A percentile compares a stretch with the other conserved stretches of the same genome.
Conservation (phyloP, 2,329 filamentous ascomycete species). For the Boeremia lycopersici region DNA sequence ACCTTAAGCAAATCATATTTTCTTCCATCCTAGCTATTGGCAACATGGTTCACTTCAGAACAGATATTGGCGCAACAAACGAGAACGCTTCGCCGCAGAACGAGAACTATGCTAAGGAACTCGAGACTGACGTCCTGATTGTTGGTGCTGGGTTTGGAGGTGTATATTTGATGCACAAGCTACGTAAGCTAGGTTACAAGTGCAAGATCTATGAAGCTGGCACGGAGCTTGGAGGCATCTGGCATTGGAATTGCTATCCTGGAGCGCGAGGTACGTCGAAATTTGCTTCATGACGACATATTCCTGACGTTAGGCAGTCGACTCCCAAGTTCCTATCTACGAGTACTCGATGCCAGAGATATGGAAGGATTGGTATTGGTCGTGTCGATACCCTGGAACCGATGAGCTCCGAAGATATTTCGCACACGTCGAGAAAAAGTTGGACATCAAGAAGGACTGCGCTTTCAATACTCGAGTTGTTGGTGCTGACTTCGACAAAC, state of each 20-base stretch:
- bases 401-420: slow-evolving; percentile 64
- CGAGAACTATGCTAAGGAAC: slow-evolving; percentile 43
- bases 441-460: slow-evolving; percentile 62
- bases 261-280: slow-evolving; percentile 44
- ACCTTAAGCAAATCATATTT: not conserved
- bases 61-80: slow-evolving; percentile 39
- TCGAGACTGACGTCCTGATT: slow-evolving; percentile 47
- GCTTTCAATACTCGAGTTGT: slow-evolving; percentile 63
- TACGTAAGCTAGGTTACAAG: slow-evolving; percentile 48
- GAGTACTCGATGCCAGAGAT: slow-evolving; percentile 56
- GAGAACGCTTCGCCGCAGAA: slow-evolving; percentile 24
- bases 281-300: not conserved
- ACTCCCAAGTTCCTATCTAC: slow-evolving; percentile 55
- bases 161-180: slow-evolving; percentile 50
- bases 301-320: slow-evolving; percentile 36
- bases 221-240: slow-evolving; percentile 51
- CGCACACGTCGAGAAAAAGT: slow-evolving; percentile 62
- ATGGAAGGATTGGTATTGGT: slow-evolving; percentile 64
- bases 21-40: not conserved
- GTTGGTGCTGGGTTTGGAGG: slow-evolving; percentile 52
- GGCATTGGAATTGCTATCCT: slow-evolving; percentile 54
- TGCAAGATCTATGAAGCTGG: slow-evolving; percentile 51
- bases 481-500: slow-evolving; percentile 58
- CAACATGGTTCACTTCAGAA: slow-evolving; percentile 41
- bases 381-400: slow-evolving; percentile 58